A percentile compares a stretch with the other conserved stretches of the same genome.
phyloP scores from a whole-genome alignment of 2,329 filamentous ascomycete genomes.

The Microcyclospora tardicrescens region DNA sequence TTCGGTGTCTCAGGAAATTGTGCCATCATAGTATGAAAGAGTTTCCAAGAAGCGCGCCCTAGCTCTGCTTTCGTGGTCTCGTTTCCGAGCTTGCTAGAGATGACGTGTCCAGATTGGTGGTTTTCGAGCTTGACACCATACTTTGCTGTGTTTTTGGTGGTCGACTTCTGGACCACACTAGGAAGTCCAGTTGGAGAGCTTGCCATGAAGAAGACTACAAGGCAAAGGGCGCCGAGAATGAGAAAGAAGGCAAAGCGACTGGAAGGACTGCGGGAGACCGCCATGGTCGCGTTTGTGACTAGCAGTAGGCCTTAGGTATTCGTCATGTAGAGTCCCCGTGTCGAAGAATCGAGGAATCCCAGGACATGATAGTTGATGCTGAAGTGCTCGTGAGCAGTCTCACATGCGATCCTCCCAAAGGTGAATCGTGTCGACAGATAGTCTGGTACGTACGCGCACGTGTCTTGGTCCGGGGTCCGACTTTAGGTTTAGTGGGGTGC shows the following conservation, averaged over 20 bases:
- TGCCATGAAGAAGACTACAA: conserved; percentile 45
- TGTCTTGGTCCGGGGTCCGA: too few species aligned
- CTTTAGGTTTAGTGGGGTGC: too few species aligned
- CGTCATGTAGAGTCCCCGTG: too few species aligned
- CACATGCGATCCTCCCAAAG: too few species aligned
- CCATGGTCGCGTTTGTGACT: conserved; percentile 4
- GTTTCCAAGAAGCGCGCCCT: conserved; percentile 52
- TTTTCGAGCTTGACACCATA: conserved; percentile 12
- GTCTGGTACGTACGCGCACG: too few species aligned
- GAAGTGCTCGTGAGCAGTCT: too few species aligned
- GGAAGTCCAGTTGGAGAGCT: too few species aligned
- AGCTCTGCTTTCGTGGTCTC: conserved; percentile 62
- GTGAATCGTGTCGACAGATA: too few species aligned
- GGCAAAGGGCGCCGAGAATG: conserved; percentile 41
- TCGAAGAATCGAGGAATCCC: too few species aligned
- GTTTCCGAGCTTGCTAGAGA: conserved; percentile 71
- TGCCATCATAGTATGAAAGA: conserved; percentile 54
- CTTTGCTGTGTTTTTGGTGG: not conserved
- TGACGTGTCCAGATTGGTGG: conserved; percentile 46
- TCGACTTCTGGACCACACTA: too few species aligned
- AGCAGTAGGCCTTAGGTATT: too few species aligned
- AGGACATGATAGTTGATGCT: too few species aligned
- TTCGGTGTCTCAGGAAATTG: conserved; percentile 52
- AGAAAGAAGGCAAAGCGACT: conserved; percentile 32
- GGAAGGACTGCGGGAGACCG: conserved; percentile 9